These are phyloP conservation scores for Globisporangium abappressorium DNA, from an alignment of 352 stramenopile genomes.

Conservation along the genomic window DNA sequence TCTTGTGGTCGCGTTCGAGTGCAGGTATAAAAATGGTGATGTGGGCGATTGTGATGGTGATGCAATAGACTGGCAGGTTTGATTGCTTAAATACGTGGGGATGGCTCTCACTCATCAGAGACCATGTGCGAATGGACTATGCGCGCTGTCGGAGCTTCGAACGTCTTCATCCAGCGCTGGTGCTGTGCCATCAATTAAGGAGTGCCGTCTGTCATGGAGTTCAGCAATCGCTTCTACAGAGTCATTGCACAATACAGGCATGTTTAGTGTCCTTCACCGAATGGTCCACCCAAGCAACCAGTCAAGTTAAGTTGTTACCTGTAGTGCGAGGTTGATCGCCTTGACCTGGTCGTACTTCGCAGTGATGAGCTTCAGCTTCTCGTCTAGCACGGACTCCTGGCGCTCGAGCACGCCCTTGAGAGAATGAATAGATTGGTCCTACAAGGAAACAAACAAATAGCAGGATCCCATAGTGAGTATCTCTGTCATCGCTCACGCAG, in stretches of 20 bases:
- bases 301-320: slow-evolving; percentile 29
- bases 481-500: background rate
- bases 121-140: background rate
- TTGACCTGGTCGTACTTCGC: slow-evolving; percentile 82
- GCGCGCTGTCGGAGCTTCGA: background rate
- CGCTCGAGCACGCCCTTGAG: slow-evolving; percentile 66
- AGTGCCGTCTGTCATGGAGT: slow-evolving; percentile 36
- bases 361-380: slow-evolving; percentile 64
- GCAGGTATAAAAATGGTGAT: background rate
- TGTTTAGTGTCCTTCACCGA: background rate
- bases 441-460: background rate
- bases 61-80: background rate
- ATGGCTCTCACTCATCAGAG: background rate
- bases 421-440: slow-evolving; percentile 69
- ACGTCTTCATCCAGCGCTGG: background rate
- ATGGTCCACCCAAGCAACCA: background rate
- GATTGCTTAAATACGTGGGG: slow-evolving; percentile 4
- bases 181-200: background rate
- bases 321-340: slow-evolving; percentile 72
- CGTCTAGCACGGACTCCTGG: slow-evolving; percentile 62
- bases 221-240: slow-evolving; percentile 53
- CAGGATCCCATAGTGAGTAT: background rate
- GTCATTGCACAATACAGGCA: background rate
- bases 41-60: background rate
- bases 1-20: background rate